Percentiles rank a stretch among this genome's conserved stretches.
Evolutionary conservation across 169 alveolate genomes (phyloP).

Genomic region (Eimeria tenella): DNA sequence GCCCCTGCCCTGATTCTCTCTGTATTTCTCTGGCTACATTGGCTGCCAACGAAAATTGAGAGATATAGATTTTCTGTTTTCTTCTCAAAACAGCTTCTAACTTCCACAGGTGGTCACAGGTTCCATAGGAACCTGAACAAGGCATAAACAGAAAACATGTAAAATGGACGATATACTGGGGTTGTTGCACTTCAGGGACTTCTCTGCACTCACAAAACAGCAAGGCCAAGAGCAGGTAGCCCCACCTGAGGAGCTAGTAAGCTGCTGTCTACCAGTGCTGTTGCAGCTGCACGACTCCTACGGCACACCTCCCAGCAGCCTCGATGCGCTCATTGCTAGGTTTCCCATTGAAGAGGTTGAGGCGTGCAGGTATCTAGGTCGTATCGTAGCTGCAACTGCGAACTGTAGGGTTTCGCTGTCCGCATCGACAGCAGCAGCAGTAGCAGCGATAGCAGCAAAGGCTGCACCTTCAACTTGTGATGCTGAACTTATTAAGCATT

Average conservation of each 20-base stretch:
- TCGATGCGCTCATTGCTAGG: neutral
- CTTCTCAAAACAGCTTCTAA: neutral
- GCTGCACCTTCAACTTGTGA: neutral
- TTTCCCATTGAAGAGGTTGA: neutral
- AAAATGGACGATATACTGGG: slow-evolving; percentile 35
- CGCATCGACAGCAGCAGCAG: slow-evolving; percentile 17
- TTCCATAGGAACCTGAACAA: too few relatives aligned
- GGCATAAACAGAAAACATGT: too few relatives aligned
- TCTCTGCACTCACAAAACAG: neutral
- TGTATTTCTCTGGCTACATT: too few relatives aligned
- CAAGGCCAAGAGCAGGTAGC: neutral
- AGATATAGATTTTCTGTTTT: neutral
- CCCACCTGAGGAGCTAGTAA: neutral
- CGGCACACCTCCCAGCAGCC: neutral
- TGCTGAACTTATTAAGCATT: neutral
- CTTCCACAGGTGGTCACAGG: neutral
- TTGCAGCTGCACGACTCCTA: slow-evolving; percentile 25
- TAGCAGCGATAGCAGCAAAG: neutral
- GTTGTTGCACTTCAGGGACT: slow-evolving; percentile 37
- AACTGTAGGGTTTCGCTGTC: neutral
- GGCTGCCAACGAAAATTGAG: too few relatives aligned
- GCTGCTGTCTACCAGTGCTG: slow-evolving; percentile 56
- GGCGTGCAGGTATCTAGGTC: slow-evolving; percentile 14
- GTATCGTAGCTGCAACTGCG: slow-evolving; percentile 12
- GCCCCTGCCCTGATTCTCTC: too few relatives aligned